These are phyloP conservation scores for Carpinus fangiana DNA, from an alignment of 306 rosid genomes.

Conservation along the genomic window DNA sequence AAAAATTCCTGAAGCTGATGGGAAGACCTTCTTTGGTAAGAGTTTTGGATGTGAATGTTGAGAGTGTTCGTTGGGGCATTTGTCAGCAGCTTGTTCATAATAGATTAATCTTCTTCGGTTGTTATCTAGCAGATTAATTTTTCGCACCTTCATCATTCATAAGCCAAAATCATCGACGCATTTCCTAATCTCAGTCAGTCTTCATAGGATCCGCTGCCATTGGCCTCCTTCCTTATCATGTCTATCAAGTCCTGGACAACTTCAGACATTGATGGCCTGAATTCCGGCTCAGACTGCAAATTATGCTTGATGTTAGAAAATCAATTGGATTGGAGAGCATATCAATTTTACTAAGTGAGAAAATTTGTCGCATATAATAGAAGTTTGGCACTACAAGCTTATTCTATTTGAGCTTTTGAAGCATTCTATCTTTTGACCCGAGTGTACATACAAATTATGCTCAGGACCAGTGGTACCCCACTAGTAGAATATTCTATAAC, in stretches of 20 bases:
- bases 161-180: constrained; percentile 21
- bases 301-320: constrained; percentile 16
- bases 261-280: constrained; percentile 90
- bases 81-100: constrained; percentile 20
- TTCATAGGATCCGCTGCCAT: constrained; percentile 56
- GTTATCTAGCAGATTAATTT: constrained; percentile 27
- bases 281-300: constrained; percentile 85
- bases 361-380: background rate
- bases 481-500: no score
- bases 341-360: background rate
- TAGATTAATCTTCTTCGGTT: constrained; percentile 22
- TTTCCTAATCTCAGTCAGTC: constrained; percentile 39
- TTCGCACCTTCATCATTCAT: constrained; percentile 28
- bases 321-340: background rate
- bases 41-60: constrained; percentile 25
- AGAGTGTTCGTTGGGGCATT: constrained; percentile 38
- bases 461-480: background rate
- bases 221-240: constrained; percentile 75
- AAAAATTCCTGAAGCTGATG: constrained; percentile 15
- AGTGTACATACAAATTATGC: background rate
- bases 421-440: background rate
- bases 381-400: background rate
- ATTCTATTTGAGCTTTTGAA: constrained; percentile 7
- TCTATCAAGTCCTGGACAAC: constrained; percentile 81
- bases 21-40: constrained; percentile 25